Conservation (phyloP, 2,329 filamentous ascomycete genomes). For the Zarea fungicola region DNA sequence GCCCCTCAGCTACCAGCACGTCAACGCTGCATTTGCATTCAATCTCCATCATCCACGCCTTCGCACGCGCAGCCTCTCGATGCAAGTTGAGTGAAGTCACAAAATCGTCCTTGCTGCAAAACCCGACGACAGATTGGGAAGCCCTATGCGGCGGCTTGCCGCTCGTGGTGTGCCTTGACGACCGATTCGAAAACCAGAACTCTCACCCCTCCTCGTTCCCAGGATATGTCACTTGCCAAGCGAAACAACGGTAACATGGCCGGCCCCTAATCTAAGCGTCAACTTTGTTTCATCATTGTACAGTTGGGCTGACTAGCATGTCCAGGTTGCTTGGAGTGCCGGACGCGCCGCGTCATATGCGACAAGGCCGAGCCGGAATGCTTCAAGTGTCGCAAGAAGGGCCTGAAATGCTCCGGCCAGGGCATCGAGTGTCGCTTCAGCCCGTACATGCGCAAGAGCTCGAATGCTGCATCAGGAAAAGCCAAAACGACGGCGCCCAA, state of each 20-base stretch:
- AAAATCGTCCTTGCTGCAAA: neutral
- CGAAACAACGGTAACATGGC: conserved; percentile 21
- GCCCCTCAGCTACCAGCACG: no score
- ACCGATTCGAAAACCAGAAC: neutral
- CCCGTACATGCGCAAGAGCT: conserved; percentile 22
- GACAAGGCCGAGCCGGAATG: conserved; percentile 35
- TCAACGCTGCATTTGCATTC: no score
- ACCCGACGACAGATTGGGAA: neutral
- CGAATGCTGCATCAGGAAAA: conserved; percentile 14
- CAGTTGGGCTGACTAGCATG: no score
- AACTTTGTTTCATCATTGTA: no score
- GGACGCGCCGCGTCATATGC: conserved; percentile 32
- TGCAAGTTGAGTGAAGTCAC: neutral
- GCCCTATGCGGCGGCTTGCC: neutral
- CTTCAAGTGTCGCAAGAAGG: conserved; percentile 33
- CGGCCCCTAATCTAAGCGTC: no score
- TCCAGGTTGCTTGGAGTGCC: conserved; percentile 34
- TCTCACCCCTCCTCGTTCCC: neutral
- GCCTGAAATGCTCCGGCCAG: conserved; percentile 34
- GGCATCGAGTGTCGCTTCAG: conserved; percentile 32
- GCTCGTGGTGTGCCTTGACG: conserved; percentile 1
- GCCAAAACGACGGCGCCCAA: neutral
- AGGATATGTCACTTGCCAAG: conserved; percentile 23
- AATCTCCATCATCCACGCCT: no score
- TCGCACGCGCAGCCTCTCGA: neutral